These are phyloP conservation scores for Psilocybe mexicana DNA, from an alignment of 1,284 basidiomycete species.

Conservation along the genomic window DNA sequence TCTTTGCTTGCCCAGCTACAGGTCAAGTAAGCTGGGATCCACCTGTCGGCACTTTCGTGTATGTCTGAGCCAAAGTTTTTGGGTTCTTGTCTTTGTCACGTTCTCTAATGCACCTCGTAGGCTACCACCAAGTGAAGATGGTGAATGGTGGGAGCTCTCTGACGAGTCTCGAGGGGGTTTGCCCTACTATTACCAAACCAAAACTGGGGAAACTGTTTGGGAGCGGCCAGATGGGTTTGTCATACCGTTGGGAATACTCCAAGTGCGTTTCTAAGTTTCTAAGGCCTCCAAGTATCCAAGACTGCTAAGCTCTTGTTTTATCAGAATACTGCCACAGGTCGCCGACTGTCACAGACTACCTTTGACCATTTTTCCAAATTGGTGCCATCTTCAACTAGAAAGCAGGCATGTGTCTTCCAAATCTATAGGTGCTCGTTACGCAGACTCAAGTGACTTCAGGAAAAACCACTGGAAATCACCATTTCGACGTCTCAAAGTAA, in stretches of 20 bases:
- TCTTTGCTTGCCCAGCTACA: constrained; percentile 91
- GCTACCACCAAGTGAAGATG: constrained; percentile 79
- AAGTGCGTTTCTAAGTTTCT: constrained; percentile 47
- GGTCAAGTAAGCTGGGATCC: constrained; percentile 93
- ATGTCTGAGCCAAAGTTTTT: constrained; percentile 29
- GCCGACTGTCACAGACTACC: constrained; percentile 56
- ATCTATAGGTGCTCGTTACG: not conserved
- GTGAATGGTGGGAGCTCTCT: constrained; percentile 94
- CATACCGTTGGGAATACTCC: constrained; percentile 86
- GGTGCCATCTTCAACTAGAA: constrained; percentile 22
- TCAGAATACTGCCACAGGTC: constrained; percentile 77
- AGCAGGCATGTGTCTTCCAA: constrained; percentile 6
- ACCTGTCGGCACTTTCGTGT: constrained; percentile 89
- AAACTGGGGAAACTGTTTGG: constrained; percentile 88
- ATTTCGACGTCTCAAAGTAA: constrained; percentile 22
- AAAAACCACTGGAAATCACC: constrained; percentile 4
- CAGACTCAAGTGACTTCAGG: not conserved
- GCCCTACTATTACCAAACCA: constrained; percentile 92
- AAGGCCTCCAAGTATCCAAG: not conserved
- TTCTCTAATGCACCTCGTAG: constrained; percentile 36
- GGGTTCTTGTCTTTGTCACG: constrained; percentile 7
- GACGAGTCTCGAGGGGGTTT: constrained; percentile 79
- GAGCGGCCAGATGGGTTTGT: constrained; percentile 84
- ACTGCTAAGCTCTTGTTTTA: not conserved
- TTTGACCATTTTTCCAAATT: constrained; percentile 41